Evolutionary conservation across 2,329 filamentous ascomycete species (phyloP).

Genomic region (Penicillium sp.): DNA sequence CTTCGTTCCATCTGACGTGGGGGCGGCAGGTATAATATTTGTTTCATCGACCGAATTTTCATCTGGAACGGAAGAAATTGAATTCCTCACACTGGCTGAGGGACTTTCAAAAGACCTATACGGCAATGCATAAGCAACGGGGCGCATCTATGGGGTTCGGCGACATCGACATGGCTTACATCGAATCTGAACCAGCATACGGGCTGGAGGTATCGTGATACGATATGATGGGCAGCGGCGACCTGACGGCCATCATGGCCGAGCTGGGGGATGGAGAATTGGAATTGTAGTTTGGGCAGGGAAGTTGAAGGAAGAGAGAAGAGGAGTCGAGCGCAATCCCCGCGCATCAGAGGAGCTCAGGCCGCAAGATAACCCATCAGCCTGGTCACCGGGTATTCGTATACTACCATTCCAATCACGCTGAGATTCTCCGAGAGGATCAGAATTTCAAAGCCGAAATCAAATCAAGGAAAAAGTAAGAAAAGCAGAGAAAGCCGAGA

Average conservation of each 20-base stretch:
- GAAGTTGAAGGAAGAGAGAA: constrained; percentile 5
- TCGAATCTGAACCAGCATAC: constrained; percentile 17
- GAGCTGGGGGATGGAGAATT: constrained; percentile 2
- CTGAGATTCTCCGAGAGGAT: not conserved
- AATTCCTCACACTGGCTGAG: constrained; percentile 6
- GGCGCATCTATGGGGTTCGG: not conserved
- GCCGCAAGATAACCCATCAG: constrained; percentile 9
- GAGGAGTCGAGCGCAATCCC: constrained; percentile 6
- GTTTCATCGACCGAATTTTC: constrained; percentile 1
- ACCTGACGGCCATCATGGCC: constrained; percentile 32
- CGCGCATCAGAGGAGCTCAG: constrained; percentile 13
- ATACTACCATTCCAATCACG: constrained; percentile 4
- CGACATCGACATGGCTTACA: constrained; percentile 17
- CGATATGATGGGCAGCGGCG: constrained; percentile 27
- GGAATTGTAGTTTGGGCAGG: not conserved
- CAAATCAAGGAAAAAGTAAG: not conserved
- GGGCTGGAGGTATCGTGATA: constrained; percentile 18
- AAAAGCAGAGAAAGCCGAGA: not conserved
- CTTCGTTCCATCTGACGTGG: constrained; percentile 1
- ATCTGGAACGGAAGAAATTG: constrained; percentile 2
- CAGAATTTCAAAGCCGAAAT: not conserved
- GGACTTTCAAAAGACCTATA: constrained; percentile 16
- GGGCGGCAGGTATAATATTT: constrained; percentile 1
- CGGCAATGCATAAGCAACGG: constrained; percentile 3
- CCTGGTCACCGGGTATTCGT: constrained; percentile 1